Conservation (phyloP, 2,329 filamentous ascomycete genomes). For the Sporothrix variecibatus region DNA sequence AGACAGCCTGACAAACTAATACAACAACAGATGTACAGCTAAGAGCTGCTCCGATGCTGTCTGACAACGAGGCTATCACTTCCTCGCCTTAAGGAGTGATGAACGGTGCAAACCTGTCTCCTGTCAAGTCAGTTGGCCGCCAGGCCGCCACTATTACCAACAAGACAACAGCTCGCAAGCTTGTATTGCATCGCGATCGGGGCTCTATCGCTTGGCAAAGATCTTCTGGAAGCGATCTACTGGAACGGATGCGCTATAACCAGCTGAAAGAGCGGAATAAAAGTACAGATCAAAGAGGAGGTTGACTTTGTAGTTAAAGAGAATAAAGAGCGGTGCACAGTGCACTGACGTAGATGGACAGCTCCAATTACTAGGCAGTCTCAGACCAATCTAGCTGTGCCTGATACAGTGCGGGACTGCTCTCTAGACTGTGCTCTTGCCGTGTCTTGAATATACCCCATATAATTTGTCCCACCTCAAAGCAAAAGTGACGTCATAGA, state of each 20-base stretch:
- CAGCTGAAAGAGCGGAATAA: not conserved
- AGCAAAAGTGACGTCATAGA: constrained; percentile 62
- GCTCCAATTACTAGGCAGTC: not conserved
- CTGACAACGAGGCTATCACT: not conserved
- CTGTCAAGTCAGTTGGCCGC: not conserved
- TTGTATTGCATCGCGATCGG: not conserved
- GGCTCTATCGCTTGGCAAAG: not conserved
- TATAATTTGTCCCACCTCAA: constrained; percentile 45
- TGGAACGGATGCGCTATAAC: too few relatives aligned
- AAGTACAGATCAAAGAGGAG: not conserved
- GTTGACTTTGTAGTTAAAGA: not conserved
- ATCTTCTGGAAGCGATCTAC: not conserved
- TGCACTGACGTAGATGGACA: not conserved
- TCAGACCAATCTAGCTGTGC: not conserved
- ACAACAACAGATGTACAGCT: too few relatives aligned
- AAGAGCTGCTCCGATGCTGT: too few relatives aligned
- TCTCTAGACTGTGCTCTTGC: not conserved
- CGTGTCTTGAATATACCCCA: not conserved
- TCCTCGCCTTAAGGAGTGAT: too few relatives aligned
- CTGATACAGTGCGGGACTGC: not conserved
- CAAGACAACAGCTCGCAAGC: not conserved
- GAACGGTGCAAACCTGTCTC: not conserved
- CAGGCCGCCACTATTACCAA: too few relatives aligned
- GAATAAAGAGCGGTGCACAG: not conserved
- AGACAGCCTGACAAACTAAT: too few relatives aligned